These are phyloP conservation scores for Blastocladiella britannica DNA, from an alignment of 192 early-diverging fungal genomes.

Conservation along the genomic window DNA sequence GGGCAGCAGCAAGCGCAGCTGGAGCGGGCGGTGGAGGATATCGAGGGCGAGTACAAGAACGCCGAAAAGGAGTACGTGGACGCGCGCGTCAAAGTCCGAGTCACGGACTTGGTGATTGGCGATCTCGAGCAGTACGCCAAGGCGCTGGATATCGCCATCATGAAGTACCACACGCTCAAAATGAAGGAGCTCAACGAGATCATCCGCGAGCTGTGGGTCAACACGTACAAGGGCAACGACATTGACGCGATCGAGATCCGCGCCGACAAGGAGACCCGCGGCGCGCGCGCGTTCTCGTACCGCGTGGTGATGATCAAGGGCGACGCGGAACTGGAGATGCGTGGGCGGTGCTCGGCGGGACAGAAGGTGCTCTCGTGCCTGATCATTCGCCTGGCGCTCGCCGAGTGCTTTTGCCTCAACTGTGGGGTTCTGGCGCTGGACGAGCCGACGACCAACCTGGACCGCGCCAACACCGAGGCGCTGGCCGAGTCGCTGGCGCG, in stretches of 20 bases:
- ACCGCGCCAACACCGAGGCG: slow-evolving; percentile 65
- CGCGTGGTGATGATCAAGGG: slow-evolving; percentile 83
- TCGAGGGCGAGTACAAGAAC: slow-evolving; percentile 13
- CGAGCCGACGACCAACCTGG: slow-evolving; percentile 95
- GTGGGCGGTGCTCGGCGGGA: slow-evolving; percentile 85
- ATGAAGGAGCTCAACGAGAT: slow-evolving; percentile 96
- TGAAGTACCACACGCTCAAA: slow-evolving; percentile 74
- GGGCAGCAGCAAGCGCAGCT: slow-evolving; percentile 10
- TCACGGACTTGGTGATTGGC: slow-evolving; percentile 48
- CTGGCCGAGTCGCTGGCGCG: slow-evolving; percentile 57
- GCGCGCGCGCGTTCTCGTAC: slow-evolving; percentile 34
- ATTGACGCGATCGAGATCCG: slow-evolving; percentile 94
- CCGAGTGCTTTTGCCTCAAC: slow-evolving; percentile 78
- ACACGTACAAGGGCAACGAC: slow-evolving; percentile 87
- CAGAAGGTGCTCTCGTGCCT: slow-evolving; percentile 92
- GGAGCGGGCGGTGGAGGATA: slow-evolving; percentile 11
- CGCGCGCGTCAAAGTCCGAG: slow-evolving; percentile 44
- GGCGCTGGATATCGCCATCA: slow-evolving; percentile 70
- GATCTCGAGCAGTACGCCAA: slow-evolving; percentile 73
- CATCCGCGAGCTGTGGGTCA: slow-evolving; percentile 88
- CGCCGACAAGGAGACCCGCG: slow-evolving; percentile 54
- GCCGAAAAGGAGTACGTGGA: neutral
- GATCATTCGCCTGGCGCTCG: slow-evolving; percentile 85
- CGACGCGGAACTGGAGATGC: slow-evolving; percentile 69
- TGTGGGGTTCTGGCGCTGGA: slow-evolving; percentile 89